Evolutionary conservation across 208 protist genomes (phyloP).

Genomic region (Leptomonas pyrrhocoris): DNA sequence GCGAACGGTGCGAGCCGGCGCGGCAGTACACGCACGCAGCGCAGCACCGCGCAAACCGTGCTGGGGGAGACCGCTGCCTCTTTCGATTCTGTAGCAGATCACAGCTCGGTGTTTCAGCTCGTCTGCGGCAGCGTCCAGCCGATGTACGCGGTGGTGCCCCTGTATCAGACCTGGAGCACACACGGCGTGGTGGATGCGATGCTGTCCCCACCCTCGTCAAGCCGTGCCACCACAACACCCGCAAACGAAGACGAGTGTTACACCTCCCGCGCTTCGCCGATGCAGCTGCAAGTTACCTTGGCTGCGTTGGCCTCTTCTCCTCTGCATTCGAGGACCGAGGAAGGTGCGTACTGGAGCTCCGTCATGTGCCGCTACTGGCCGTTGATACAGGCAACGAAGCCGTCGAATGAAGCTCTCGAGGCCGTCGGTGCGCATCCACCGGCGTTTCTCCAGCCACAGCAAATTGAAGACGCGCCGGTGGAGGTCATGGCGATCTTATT

Average conservation of each 20-base stretch:
- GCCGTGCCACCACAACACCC: not conserved
- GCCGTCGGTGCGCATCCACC: not conserved
- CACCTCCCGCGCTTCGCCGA: not conserved
- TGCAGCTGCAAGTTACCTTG: constrained; percentile 48
- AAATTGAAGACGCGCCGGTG: not conserved
- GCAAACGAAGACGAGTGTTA: not conserved
- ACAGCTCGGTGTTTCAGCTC: constrained; percentile 24
- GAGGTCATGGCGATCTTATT: constrained; percentile 15
- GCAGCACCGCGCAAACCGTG: not conserved
- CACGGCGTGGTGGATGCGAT: constrained; percentile 62
- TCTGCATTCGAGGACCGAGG: not conserved
- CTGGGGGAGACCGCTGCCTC: constrained; percentile 11
- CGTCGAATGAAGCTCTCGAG: not conserved
- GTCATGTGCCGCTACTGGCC: constrained; percentile 23
- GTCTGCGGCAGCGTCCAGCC: constrained; percentile 60
- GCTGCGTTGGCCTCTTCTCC: constrained; percentile 39
- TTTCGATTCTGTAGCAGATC: not conserved
- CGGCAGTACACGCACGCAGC: constrained; percentile 8
- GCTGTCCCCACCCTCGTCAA: constrained; percentile 32
- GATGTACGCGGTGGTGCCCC: constrained; percentile 58
- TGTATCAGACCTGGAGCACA: constrained; percentile 75
- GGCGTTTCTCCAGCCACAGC: not conserved
- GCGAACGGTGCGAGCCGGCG: not conserved
- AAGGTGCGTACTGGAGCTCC: constrained; percentile 7
- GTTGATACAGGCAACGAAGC: constrained; percentile 1